Evolutionary conservation across 257 asterid genomes (phyloP), one percentile per base, ranked within the genome.

Genomic region (Echium plantagineum): DNA sequence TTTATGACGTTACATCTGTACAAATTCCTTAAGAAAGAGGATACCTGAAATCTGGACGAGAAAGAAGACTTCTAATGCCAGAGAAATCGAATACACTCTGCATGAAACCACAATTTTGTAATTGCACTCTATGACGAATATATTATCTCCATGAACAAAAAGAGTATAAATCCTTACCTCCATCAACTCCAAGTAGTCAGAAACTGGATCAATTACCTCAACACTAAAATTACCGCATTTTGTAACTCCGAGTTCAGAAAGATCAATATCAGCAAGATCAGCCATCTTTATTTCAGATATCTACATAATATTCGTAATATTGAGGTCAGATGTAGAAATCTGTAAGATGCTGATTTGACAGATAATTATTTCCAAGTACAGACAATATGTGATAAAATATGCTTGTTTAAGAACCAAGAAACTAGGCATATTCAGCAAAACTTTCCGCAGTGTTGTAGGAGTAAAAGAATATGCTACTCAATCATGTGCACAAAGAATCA

Each of bases 161-260:
- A 51, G 52, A 22, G 30, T 51, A 66, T 56, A 12, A 10, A 46
- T 63, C 21, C 32, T 79, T 72, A 89, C 97, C 94, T 93, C 97
- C 95, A 93, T 75, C 64, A 93, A 81, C 72, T 93, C 99, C 89
- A 86, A 77, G 76, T 93, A 93, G 72, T 93, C 99, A 55, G 87
- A 76, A 28, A 89, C 95, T 21, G 99, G 96, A 65, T 89, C 99
- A 61, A 93, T 79, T 54, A 93, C 99, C 71, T 89, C 99, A 16
- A 86, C 94, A 28, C 71, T 65, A 71, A 93, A 93, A 69, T 69
- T 69, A 60, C 96, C 97, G 53, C 63, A 79, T 49, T 74, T 78
- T 56, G 84, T 76, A 28, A 68, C 73, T 52, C 94, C 97, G 65
- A 83, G 79, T 26, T 66, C 63, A 69, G 86, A 75, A 63, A 93